A percentile compares a stretch with the other conserved stretches of the same genome.
Conservation (phyloP, 805 yeast species). For the Candida manassasensis region DNA sequence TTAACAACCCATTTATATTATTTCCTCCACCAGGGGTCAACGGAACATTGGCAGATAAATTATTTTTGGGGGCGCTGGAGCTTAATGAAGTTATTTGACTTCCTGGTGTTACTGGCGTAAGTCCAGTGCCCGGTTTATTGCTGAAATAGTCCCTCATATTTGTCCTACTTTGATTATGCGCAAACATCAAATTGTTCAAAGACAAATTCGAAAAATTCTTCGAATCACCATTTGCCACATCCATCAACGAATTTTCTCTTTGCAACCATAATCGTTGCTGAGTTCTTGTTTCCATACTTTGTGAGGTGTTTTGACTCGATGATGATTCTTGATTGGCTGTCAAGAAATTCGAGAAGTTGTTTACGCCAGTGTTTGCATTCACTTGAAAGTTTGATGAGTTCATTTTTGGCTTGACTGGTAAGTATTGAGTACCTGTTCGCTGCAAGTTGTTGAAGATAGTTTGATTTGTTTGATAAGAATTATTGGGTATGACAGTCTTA, state of each 20-base stretch:
- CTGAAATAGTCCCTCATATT: constrained; percentile 13
- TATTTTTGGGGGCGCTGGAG: constrained; percentile 2
- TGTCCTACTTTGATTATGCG: constrained; percentile 23
- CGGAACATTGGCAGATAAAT: constrained; percentile 3
- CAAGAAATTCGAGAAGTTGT: constrained; percentile 29
- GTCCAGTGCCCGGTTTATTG: constrained; percentile 3
- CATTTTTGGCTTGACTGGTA: constrained; percentile 13
- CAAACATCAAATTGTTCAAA: constrained; percentile 36
- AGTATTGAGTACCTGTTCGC: constrained; percentile 34
- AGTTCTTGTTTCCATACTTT: constrained; percentile 56
- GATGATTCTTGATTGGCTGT: constrained; percentile 10
- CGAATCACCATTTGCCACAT: constrained; percentile 37
- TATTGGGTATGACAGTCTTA: constrained; percentile 26
- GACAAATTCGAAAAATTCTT: constrained; percentile 34
- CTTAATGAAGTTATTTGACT: background rate
- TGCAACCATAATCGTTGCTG: constrained; percentile 84
- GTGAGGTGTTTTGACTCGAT: constrained; percentile 6
- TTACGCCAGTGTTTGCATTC: constrained; percentile 17
- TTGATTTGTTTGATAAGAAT: constrained; percentile 41
- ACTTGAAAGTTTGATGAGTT: constrained; percentile 7
- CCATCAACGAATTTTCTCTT: constrained; percentile 67
- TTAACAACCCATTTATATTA: constrained; percentile 24
- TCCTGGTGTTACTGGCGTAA: constrained; percentile 9
- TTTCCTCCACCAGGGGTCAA: constrained; percentile 7
- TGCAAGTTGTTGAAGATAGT: constrained; percentile 38